A percentile compares a stretch with the other conserved stretches of the same genome.
These are phyloP conservation scores for Cantharellus cinnabarinus DNA, from an alignment of 768 basidiomycete species.

Conservation along the genomic window DNA sequence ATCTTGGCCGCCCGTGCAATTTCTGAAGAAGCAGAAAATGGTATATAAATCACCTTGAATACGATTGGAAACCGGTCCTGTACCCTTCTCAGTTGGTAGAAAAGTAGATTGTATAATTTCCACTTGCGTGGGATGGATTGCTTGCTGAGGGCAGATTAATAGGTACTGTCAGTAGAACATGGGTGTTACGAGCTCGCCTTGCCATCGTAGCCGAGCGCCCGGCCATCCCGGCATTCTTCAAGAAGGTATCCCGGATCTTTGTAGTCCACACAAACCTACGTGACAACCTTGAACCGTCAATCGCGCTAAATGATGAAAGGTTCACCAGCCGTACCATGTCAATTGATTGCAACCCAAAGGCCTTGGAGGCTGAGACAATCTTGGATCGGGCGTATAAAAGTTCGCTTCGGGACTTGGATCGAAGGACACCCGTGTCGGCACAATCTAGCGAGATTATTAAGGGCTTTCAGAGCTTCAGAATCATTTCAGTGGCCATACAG, in stretches of 20 bases:
- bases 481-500: slow-evolving; percentile 29
- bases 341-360: slow-evolving; percentile 65
- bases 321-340: slow-evolving; percentile 48
- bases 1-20: slow-evolving; percentile 60
- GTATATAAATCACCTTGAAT: neutral
- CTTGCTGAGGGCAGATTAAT: slow-evolving; percentile 39
- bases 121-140: slow-evolving; percentile 78
- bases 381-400: slow-evolving; percentile 68
- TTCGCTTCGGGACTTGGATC: slow-evolving; percentile 54
- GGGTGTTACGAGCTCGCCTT: slow-evolving; percentile 27
- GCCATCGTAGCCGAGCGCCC: slow-evolving; percentile 73
- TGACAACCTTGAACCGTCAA: neutral
- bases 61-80: neutral
- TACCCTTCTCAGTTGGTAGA: slow-evolving; percentile 53
- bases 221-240: slow-evolving; percentile 63
- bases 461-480: neutral
- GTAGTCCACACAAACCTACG: slow-evolving; percentile 74
- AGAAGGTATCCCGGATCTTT: slow-evolving; percentile 43
- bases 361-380: slow-evolving; percentile 63
- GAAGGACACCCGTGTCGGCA: slow-evolving; percentile 66
- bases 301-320: neutral
- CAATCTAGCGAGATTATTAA: slow-evolving; percentile 35
- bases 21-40: slow-evolving; percentile 24
- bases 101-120: slow-evolving; percentile 57
- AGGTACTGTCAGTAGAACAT: neutral